A percentile compares a stretch with the other conserved stretches of the same genome.
phyloP scores from a whole-genome alignment of 2,329 filamentous ascomycete genomes.

The Verticillium isaacii region DNA sequence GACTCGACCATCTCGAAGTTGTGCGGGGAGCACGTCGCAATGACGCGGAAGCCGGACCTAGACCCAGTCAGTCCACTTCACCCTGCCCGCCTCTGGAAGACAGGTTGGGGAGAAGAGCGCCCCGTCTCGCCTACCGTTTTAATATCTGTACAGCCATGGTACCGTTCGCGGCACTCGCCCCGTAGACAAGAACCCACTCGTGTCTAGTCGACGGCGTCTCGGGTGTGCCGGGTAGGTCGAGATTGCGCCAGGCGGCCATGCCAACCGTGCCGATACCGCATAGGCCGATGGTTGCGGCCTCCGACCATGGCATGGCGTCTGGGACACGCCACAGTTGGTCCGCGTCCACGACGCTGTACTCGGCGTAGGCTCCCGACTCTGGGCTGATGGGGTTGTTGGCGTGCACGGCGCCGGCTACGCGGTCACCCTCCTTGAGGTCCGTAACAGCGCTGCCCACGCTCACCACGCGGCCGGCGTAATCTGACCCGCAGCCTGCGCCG shows the following conservation, averaged over 20 bases:
- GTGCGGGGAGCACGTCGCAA: conserved; percentile 38
- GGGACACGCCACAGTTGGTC: conserved; percentile 20
- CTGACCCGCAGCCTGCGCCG: conserved; percentile 24
- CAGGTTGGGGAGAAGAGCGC: no score
- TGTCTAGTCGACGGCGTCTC: conserved; percentile 8
- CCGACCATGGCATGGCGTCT: conserved; percentile 15
- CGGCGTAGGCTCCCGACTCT: conserved; percentile 22
- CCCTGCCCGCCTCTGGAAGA: no score
- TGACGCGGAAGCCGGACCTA: conserved; percentile 29
- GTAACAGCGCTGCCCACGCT: conserved; percentile 13
- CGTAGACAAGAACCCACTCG: conserved; percentile 34
- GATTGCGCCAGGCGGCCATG: conserved; percentile 22
- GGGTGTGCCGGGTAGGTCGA: conserved; percentile 20
- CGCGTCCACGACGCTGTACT: conserved; percentile 17
- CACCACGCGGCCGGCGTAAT: conserved; percentile 28
- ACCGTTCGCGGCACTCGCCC: conserved; percentile 37
- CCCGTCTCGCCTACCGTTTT: conserved; percentile 13
- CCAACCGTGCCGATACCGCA: conserved; percentile 19
- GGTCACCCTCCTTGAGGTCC: conserved; percentile 17
- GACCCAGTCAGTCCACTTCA: conserved; percentile 1
- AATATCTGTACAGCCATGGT: conserved; percentile 38
- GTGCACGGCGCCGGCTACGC: conserved; percentile 17
- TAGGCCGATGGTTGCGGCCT: conserved; percentile 17
- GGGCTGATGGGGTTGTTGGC: conserved; percentile 13
- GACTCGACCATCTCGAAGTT: conserved; percentile 35